Evolutionary conservation across 768 basidiomycete genomes (phyloP), one percentile per base, ranked within the genome.

Genomic region (Pulveroboletus ravenelii): DNA sequence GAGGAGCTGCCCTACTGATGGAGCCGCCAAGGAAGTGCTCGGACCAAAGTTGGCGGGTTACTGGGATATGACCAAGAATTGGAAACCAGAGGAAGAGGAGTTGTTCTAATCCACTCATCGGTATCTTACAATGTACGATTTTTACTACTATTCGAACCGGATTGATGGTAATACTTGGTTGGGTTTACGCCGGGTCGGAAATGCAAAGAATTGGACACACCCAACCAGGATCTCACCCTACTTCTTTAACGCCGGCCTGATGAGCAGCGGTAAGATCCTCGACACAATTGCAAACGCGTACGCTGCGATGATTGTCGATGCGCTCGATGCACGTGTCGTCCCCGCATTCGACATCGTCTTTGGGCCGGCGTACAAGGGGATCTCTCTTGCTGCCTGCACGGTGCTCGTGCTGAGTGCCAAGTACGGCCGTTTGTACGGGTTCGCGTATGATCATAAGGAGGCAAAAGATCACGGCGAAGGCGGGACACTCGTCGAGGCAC

Each of bases 331-430:
- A 45, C 57, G 20, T 36, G 61, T 44, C 10, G 50, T 78, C 6
- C 71, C 74, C 1, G 41, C 62, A 25, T 83, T 94, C 59, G 90
- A 95, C 58, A 79, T 97, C 40, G 77, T 98, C 31, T 96, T 98
- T 59, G 95, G 95, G 0, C 95, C 95, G 1, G 94, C 95, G 3
- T 98, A 98, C 74, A 98, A 98, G 72, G 95, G 93, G 23, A 98
- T 98, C 62, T 80, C 93, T 0, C 82, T 99, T 45, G 94, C 93
- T 0, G 87, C 94, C 0, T 79, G 87, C 30, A 89, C 94, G 3
- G 77, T 87, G 4, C 76, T 94, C 17, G 76, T 85, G 17, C 77
- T 99, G 32, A 77, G 84, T 49, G 78, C 85, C 12, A 74, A 80
- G 41, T 75, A 90, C 62, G 70, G 72, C 5, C 74, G 82, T 36